Evolutionary conservation across 1,284 basidiomycete genomes (phyloP), one percentile per base, ranked within the genome.

Genomic region (Schizopora paradoxa): DNA sequence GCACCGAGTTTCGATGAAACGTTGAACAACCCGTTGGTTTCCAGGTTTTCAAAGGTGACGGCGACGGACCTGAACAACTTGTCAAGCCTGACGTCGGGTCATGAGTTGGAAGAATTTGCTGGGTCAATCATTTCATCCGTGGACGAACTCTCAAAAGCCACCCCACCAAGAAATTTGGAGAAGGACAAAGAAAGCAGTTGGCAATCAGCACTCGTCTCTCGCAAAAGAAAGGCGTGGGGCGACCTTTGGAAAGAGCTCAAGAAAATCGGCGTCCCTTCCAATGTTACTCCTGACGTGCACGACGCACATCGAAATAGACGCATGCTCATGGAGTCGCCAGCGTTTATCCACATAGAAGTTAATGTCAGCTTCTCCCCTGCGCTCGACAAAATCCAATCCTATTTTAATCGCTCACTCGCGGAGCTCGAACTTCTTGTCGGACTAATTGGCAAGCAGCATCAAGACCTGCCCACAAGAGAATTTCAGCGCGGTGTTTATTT

Each of bases 211-310:
- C 63, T 94, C 40, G 79, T 84, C 13, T 62, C 64, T 6, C 79
- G 90, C 25, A 99, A 99, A 67, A 75, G 88, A 49, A 92, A 91
- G 60, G 94, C 93, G 1, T 94, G 86, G 79, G 82, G 86, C 22
- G 92, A 98, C 60, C 70, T 98, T 16, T 71, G 97, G 52, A 95
- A 92, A 65, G 90, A 94, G 58, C 71, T 98, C 29, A 90, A 90
- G 58, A 76, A 78, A 1, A 70, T 82, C 23, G 96, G 96, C 4
- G 74, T 98, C 47, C 73, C 89, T 0, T 66, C 73, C 19, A 85
- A 79, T 47, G 68, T 91, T 21, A 85, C 83, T 54, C 77, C 90
- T 1, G 86, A 91, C 31, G 61, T 86, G 37, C 70, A 91, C 5
- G 67, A 68, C 7, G 74, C 69, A 39, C 84, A 92, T 55, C 67